Evolutionary conservation across 208 protist species (phyloP).

Genomic region (Trypanosoma brucei): DNA sequence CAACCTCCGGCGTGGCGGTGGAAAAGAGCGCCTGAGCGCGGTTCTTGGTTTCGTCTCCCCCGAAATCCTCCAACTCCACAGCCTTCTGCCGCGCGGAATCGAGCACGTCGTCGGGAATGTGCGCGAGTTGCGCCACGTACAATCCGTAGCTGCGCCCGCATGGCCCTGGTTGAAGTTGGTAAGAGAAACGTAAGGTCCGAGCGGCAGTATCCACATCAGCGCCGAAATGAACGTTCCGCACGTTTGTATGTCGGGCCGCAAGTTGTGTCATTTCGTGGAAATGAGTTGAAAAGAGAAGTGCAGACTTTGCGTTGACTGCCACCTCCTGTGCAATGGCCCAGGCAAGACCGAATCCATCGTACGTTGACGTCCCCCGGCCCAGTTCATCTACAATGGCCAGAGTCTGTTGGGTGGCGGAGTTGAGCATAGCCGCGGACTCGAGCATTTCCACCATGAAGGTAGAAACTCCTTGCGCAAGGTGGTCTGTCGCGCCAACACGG

Average conservation of each 20-base stretch:
- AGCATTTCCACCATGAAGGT: constrained; percentile 99
- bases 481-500: constrained; percentile 98
- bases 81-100: constrained; percentile 73
- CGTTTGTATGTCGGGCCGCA: constrained; percentile 32
- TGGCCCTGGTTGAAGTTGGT: constrained; percentile 78
- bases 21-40: constrained; percentile 7
- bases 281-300: constrained; percentile 98
- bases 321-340: constrained; percentile 98
- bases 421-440: constrained; percentile 96
- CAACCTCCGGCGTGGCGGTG: constrained; percentile 24
- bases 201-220: constrained; percentile 60
- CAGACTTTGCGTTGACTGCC: constrained; percentile 62
- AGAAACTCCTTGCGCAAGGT: constrained; percentile 90
- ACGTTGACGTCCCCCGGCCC: constrained; percentile 98
- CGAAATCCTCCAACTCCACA: constrained; percentile 82
- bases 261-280: constrained; percentile 99
- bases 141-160: constrained; percentile 91
- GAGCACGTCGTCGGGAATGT: constrained; percentile 83
- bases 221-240: constrained; percentile 84
- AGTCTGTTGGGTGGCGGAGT: constrained; percentile 90
- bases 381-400: constrained; percentile 99
- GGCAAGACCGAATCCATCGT: constrained; percentile 99
- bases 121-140: constrained; percentile 87
- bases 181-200: constrained; percentile 81
- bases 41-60: constrained; percentile 19